Evolutionary conservation across 352 stramenopile species (phyloP), one percentile per base, ranked within the genome.

Genomic region (Elongisporangium senticosum): DNA sequence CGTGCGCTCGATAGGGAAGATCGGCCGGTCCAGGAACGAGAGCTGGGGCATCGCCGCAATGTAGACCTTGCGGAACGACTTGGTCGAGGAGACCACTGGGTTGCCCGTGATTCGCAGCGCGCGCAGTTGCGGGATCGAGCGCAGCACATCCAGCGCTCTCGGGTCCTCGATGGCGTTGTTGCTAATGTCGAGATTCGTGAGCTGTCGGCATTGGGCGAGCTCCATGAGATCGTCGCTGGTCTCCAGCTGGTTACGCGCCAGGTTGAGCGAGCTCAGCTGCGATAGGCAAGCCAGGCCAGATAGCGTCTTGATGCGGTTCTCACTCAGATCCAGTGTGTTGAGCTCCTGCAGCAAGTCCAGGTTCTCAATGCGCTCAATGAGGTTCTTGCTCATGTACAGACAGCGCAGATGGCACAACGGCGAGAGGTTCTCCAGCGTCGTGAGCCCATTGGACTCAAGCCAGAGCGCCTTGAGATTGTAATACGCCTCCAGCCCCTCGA

Each of bases 401-500:
- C 91, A 98, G 43, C 94, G 72, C 20, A 98, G 61, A 22, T 93
- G 71, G 11, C 70, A 59, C 5, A 98, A 69, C 52, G 83, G 59
- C 39, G 66, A 58, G 37, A 97, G 71, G 62, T 87, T 87, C 55
- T 92, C 89, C 26, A 98, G 89, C 63, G 71, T 86, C 19, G 65
- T 71, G 28, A 99, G 78, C 8, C 92, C 93, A 64, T 99, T 99
- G 1, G 87, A 96, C 66, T 98, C 94, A 19, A 99, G 84, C 89
- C 89, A 98, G n/a, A 99, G 72, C 48, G 90, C 85, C 66, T 97
- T 98, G 53, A 98, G 75, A 20, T 87, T 95, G 53, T 72, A 90
- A 71, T 98, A 99, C 39, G 83, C 71, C 24, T 97, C 90, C 2
- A 99, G 77, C 20, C 97, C 96, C 59, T 98, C 89, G 55, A 99